Conservation (phyloP, 225 moss, liverwort and hornwort genomes). For the Sphagnum tenellum region DNA sequence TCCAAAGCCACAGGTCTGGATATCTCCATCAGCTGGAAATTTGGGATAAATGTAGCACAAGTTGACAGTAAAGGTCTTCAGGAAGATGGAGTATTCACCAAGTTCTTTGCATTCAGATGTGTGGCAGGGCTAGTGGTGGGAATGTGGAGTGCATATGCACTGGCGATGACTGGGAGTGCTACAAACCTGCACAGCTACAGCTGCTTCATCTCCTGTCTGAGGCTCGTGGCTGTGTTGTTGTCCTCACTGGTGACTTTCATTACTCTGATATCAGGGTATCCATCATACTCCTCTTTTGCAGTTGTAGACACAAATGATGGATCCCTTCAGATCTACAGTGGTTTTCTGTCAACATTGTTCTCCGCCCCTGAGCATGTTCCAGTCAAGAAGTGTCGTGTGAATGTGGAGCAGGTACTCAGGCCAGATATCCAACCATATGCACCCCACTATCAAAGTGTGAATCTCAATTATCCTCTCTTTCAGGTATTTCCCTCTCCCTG, state of each 20-base stretch:
- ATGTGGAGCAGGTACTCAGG: constrained; percentile 15
- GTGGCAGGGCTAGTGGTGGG: background rate
- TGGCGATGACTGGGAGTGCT: constrained; percentile 54
- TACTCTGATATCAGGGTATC: constrained; percentile 43
- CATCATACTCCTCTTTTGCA: background rate
- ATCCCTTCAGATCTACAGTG: too few species aligned
- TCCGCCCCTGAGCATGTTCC: too few species aligned
- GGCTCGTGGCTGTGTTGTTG: constrained; percentile 33
- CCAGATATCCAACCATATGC: constrained; percentile 16
- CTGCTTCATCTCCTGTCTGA: constrained; percentile 29
- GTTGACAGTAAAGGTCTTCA: too few species aligned
- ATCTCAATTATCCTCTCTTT: constrained; percentile 28
- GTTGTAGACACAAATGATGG: too few species aligned
- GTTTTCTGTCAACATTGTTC: too few species aligned
- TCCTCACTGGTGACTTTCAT: constrained; percentile 41
- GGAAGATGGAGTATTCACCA: too few species aligned
- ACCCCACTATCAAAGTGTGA: constrained; percentile 16
- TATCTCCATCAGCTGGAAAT: too few species aligned
- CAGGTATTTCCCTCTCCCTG: constrained; percentile 15
- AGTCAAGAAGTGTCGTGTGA: background rate
- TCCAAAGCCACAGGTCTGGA: constrained; percentile 22
- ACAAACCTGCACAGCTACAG: constrained; percentile 47
- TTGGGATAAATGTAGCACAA: too few species aligned
- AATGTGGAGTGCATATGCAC: constrained; percentile 18
- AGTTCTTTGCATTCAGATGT: constrained; percentile 1